Evolutionary conservation across 441 rosid species (phyloP), one percentile per base, ranked within the genome.

Genomic region (Croton setiger): DNA sequence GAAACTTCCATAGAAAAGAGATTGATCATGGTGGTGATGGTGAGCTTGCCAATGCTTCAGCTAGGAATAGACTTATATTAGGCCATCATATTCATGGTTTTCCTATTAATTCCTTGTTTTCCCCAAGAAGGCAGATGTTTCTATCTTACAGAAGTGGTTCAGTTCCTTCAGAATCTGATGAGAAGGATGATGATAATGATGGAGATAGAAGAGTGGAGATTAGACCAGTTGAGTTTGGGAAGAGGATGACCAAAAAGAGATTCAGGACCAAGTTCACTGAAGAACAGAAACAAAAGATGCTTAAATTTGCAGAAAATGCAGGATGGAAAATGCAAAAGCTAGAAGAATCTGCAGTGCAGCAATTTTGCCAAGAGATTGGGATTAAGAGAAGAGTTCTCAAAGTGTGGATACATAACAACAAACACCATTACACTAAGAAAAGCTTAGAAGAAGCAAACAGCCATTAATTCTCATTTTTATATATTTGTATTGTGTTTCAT

Each of bases 321-420:
- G 91, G 84, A 20, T 90, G 96, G 98, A 87, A 79, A 74, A 79
- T 90, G 49, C 96, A 89, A 62, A 85, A 82, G 75, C 84, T 81
- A 60, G 96, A 89, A 15, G 92, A 89, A 67, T 63, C 84, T 8
- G 81, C 74, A 48, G 91, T 92, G 77, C 90, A 87, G 64, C 72
- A 75, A 56, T 84, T 92, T 63, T 92, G 98, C 63, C 86, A 82
- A 70, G 94, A 89, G 77, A 64, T 84, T 73, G 93, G 98, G 44
- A 81, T 92, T 52, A 85, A 82, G 75, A 88, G 98, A 71, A 81
- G 84, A 76, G 93, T 88, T 9, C 92, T 92, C 51, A 89, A 88
- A 79, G 93, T 89, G 39, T 92, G 98, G 96, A 89, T 92, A 91
- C 92, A 89, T 68, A 91, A 91, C 75, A 89, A 89, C 79, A 89